Base-by-base conservation (phyloP, 352 stramenopile genomes). In the Peronospora destructor region DNA sequence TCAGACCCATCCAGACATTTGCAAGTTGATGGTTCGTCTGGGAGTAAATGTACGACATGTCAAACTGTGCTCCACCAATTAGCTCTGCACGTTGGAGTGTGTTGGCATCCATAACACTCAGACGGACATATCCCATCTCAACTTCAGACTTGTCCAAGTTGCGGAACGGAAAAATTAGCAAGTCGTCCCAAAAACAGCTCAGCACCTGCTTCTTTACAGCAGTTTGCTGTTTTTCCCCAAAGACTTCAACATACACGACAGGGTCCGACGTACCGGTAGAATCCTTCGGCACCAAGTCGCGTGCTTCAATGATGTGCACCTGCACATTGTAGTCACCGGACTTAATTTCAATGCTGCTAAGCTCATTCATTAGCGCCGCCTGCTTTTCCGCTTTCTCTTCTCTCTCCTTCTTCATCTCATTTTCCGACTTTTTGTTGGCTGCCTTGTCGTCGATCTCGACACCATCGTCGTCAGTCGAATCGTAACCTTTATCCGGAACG, bases 1-100 rank as follows among this genome's bases (percentile, higher is more conserved):
- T 91, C 6, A 97, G 53, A 36, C 83, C 84, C 26, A 97, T 83
- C 89, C 89, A 97, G 29, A 92, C 75, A 37, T 93, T 90, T 21
- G 87, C 77, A 13, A 96, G 65, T 51, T 96, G 83, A 48, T 97
- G 87, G 49, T 95, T 89, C 14, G 71, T 53, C 49, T 85, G 72
- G 4, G 83, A 90, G 61, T 96, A 91, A 38, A 93, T 68, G 66
- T 91, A 93, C 39, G 83, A 89, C 14, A 88, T 60, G 30, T 96
- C 87, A 45, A 96, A 91, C 39, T 87, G 79, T 11, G 84, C 84
- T 2, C 66, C 74, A 34, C 88, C 88, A 45, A 97, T 96, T 6
- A 96, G 71, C 44, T 94, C 85, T 37, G 85, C 84, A n/a, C 81
- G 77, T 49, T 87, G 71, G 13, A 94, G 59, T 5, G 85, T 87